Conservation (phyloP, 495 filamentous ascomycete genomes). For the Penicillium ochrochloron region DNA sequence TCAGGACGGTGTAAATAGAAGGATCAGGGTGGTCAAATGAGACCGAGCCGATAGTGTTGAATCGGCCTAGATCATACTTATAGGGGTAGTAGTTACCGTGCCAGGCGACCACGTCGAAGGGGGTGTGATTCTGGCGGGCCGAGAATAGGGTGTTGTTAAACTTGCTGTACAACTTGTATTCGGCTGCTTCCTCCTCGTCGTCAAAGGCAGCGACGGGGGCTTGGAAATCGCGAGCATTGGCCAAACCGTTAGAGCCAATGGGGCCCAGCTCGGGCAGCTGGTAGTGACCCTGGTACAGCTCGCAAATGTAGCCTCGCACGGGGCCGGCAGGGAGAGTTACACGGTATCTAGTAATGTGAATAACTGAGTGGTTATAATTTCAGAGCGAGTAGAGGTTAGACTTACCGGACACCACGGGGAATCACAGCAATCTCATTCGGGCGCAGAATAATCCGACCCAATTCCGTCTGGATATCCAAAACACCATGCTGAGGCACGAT, state of each 20-base stretch:
- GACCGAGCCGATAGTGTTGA: slow-evolving; percentile 75
- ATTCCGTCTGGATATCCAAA: slow-evolving; percentile 84
- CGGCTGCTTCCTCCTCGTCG: slow-evolving; percentile 51
- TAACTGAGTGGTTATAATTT: background rate
- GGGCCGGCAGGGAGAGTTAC: slow-evolving; percentile 68
- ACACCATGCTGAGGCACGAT: slow-evolving; percentile 84
- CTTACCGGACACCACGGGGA: slow-evolving; percentile 69
- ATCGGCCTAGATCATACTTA: slow-evolving; percentile 85
- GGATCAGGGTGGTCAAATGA: slow-evolving; percentile 84
- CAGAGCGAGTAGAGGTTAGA: background rate
- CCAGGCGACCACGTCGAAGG: slow-evolving; percentile 87
- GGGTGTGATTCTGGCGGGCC: slow-evolving; percentile 72
- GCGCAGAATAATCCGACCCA: slow-evolving; percentile 79
- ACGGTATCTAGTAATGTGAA: slow-evolving; percentile 58
- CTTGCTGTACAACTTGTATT: slow-evolving; percentile 72
- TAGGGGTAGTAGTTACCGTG: slow-evolving; percentile 78
- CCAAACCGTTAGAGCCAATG: slow-evolving; percentile 85
- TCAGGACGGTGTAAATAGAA: slow-evolving; percentile 80
- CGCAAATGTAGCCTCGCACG: slow-evolving; percentile 82
- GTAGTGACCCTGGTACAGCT: slow-evolving; percentile 86
- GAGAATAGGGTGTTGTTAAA: slow-evolving; percentile 80
- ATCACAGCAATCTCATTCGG: slow-evolving; percentile 91
- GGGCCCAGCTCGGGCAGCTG: slow-evolving; percentile 85
- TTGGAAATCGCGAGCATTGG: slow-evolving; percentile 89
- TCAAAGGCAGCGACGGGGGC: slow-evolving; percentile 77